A percentile compares a stretch with the other conserved stretches of the same genome.
Conservation (phyloP, 495 filamentous ascomycete species). For the Penicillium coffeae region DNA sequence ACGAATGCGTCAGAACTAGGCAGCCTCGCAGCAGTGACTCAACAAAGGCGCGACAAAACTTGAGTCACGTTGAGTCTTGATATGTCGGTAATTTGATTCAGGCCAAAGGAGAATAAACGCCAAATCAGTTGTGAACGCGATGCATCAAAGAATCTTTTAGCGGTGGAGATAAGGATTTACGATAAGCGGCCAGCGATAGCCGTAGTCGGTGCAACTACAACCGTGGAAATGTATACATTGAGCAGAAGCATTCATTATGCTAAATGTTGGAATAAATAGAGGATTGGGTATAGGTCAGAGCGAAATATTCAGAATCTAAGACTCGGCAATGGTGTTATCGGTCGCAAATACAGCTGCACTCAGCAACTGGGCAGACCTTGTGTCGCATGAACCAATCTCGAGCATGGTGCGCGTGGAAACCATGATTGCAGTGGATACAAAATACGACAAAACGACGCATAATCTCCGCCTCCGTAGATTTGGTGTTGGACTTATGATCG, state of each 20-base stretch:
- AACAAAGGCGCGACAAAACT: not conserved
- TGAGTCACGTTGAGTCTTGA: too few species aligned
- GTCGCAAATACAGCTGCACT: conserved; percentile 81
- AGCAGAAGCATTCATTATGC: too few species aligned
- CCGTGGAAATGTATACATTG: too few species aligned
- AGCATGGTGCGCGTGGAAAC: conserved; percentile 84
- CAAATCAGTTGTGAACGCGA: too few species aligned
- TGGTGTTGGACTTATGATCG: conserved; percentile 27
- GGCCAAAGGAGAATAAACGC: too few species aligned
- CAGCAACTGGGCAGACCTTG: conserved; percentile 80
- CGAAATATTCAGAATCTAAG: not conserved
- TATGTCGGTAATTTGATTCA: too few species aligned
- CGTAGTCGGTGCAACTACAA: too few species aligned
- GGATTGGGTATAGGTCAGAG: not conserved
- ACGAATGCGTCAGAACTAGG: not conserved
- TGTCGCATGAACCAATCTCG: conserved; percentile 81
- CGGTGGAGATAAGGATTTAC: too few species aligned
- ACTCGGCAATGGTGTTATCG: conserved; percentile 17
- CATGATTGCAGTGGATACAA: conserved; percentile 86
- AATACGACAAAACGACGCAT: conserved; percentile 64
- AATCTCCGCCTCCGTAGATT: conserved; percentile 30
- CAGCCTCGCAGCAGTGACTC: not conserved
- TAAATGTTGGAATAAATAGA: too few species aligned
- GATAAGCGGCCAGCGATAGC: too few species aligned
- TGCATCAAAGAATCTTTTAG: too few species aligned